phyloP scores from a whole-genome alignment of 2,329 filamentous ascomycete genomes.

The Xylariaceae sp. region DNA sequence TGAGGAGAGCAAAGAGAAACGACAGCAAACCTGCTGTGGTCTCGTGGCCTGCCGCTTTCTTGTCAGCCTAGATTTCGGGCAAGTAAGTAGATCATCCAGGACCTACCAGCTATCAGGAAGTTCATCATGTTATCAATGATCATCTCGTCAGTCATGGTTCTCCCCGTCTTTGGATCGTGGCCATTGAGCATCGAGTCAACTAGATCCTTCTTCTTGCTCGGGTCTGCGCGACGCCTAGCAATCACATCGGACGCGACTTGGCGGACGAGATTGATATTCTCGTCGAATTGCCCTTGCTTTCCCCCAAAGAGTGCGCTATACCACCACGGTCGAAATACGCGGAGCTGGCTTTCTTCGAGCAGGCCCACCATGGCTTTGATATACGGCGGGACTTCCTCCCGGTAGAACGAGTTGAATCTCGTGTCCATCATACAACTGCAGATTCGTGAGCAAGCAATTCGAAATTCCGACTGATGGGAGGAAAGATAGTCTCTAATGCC shows the following conservation, averaged over 20 bases:
- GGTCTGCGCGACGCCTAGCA: not conserved
- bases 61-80: not conserved
- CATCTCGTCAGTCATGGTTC: slow-evolving; percentile 34
- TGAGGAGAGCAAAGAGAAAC: slow-evolving; percentile 40
- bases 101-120: slow-evolving; percentile 40
- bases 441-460: not conserved
- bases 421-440: slow-evolving; percentile 2
- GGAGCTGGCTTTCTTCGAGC: not conserved
- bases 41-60: slow-evolving; percentile 32
- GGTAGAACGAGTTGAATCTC: slow-evolving; percentile 4
- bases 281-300: slow-evolving; percentile 5
- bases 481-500: too few relatives aligned
- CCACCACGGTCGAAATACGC: slow-evolving; percentile 1
- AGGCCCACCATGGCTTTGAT: slow-evolving; percentile 1
- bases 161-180: slow-evolving; percentile 42
- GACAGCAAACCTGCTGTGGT: slow-evolving; percentile 43
- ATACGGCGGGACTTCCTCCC: not conserved
- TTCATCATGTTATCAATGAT: slow-evolving; percentile 47
- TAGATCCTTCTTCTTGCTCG: slow-evolving; percentile 32
- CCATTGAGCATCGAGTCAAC: slow-evolving; percentile 45
- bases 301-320: not conserved
- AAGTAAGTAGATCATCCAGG: slow-evolving; percentile 1
- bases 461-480: too few relatives aligned
- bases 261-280: slow-evolving; percentile 2
- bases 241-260: not conserved